Evolutionary conservation across 495 filamentous ascomycete species (phyloP).

Genomic region (Aspergillus sclerotioniger): DNA sequence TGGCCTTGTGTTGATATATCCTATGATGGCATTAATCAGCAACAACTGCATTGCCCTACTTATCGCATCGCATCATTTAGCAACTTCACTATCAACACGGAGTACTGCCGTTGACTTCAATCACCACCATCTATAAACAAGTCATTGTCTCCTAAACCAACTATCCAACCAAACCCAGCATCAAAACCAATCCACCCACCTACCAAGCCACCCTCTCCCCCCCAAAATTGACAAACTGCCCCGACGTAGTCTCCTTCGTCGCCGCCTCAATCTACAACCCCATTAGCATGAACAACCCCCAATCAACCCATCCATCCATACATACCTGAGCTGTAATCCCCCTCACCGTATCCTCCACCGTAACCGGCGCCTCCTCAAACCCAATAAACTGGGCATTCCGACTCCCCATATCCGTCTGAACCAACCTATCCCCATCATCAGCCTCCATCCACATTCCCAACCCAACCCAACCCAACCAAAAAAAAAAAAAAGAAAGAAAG

Average conservation of each 20-base stretch:
- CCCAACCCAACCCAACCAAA: neutral
- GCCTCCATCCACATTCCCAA: neutral
- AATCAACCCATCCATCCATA: neutral
- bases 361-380: conserved; percentile 18
- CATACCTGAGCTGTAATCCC: conserved; percentile 15
- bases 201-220: conserved; percentile 11
- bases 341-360: conserved; percentile 16
- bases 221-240: conserved; percentile 5
- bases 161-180: too few species aligned
- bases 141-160: too few species aligned
- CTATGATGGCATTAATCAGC: neutral
- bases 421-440: conserved; percentile 13
- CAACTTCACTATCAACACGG: too few species aligned
- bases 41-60: too few species aligned
- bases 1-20: neutral
- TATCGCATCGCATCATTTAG: too few species aligned
- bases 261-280: neutral
- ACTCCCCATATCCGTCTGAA: conserved; percentile 24
- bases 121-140: too few species aligned
- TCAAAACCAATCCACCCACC: neutral
- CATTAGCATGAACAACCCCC: neutral
- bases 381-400: conserved; percentile 16
- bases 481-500: neutral
- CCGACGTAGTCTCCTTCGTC: conserved; percentile 11
- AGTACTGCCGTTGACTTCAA: too few species aligned